These are phyloP conservation scores for Spizellomyces sp. DNA, from an alignment of 192 early-diverging fungal species.

Conservation along the genomic window DNA sequence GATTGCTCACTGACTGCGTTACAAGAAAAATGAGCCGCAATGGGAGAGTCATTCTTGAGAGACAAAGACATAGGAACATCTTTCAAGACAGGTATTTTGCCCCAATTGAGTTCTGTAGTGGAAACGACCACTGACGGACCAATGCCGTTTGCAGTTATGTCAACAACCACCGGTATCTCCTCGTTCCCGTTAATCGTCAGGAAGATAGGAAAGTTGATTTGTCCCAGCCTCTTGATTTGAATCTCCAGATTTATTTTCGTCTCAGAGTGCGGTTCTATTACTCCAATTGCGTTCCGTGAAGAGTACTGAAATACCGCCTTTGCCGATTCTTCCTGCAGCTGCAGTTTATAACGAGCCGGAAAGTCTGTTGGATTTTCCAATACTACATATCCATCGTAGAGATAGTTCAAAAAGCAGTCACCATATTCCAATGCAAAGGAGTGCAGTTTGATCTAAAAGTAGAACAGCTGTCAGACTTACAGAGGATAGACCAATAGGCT, in stretches of 20 bases:
- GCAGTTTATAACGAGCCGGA: slow-evolving; percentile 49
- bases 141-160: slow-evolving; percentile 54
- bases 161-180: slow-evolving; percentile 38
- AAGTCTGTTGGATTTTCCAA: slow-evolving; percentile 50
- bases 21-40: slow-evolving; percentile 52
- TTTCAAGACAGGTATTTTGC: slow-evolving; percentile 57
- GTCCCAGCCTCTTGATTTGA: slow-evolving; percentile 53
- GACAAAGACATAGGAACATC: slow-evolving; percentile 20
- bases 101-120: slow-evolving; percentile 55
- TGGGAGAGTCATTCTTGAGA: slow-evolving; percentile 55
- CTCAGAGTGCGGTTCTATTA: slow-evolving; percentile 49
- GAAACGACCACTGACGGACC: slow-evolving; percentile 56
- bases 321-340: slow-evolving; percentile 49
- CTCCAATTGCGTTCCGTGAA: slow-evolving; percentile 41
- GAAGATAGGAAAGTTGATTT: slow-evolving; percentile 53
- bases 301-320: slow-evolving; percentile 48
- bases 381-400: slow-evolving; percentile 42
- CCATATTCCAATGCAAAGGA: slow-evolving; percentile 44
- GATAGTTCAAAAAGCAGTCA: slow-evolving; percentile 55
- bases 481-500: background rate
- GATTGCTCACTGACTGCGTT: slow-evolving; percentile 43
- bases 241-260: slow-evolving; percentile 40
- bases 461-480: background rate
- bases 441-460: slow-evolving; percentile 40
- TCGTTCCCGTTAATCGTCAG: slow-evolving; percentile 50